A percentile compares a stretch with the other conserved stretches of the same genome.
Conservation (phyloP, 805 yeast genomes). For the Cyberlindnera euphorbiiphila region DNA sequence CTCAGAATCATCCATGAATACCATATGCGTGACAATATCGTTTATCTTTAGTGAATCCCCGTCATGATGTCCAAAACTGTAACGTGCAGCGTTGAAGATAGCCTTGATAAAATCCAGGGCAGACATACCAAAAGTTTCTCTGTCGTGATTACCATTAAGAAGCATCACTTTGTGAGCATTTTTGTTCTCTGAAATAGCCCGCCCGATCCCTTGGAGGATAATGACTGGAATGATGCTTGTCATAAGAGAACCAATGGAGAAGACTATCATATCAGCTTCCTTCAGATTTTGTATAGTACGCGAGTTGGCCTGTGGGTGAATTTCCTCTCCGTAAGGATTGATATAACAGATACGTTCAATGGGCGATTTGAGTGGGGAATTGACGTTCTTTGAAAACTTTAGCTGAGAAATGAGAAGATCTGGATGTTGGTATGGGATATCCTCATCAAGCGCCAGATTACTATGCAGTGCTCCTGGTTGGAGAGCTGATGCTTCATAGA, state of each 20-base stretch:
- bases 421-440: conserved; percentile 74
- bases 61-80: conserved; percentile 35
- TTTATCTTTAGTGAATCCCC: conserved; percentile 32
- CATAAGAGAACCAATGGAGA: conserved; percentile 85
- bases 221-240: conserved; percentile 83
- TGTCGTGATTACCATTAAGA: conserved; percentile 69
- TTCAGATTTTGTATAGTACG: conserved; percentile 51
- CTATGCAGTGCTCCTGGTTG: conserved; percentile 2
- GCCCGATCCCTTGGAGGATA: conserved; percentile 68
- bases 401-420: conserved; percentile 71
- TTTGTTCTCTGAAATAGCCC: conserved; percentile 41
- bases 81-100: conserved; percentile 51
- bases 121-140: conserved; percentile 71
- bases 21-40: conserved; percentile 58
- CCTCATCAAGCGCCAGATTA: conserved; percentile 34
- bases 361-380: conserved; percentile 67
- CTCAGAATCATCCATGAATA: conserved; percentile 49
- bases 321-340: conserved; percentile 85
- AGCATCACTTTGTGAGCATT: conserved; percentile 51
- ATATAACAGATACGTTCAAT: conserved; percentile 72
- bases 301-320: conserved; percentile 67
- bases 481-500: conserved; percentile 12
- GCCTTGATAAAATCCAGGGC: conserved; percentile 57
- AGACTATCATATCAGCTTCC: conserved; percentile 53
- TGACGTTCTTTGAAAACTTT: conserved; percentile 58